Evolutionary conservation across 1,284 basidiomycete species (phyloP), one percentile per base, ranked within the genome.

Genomic region (Spongiforma sp.): DNA sequence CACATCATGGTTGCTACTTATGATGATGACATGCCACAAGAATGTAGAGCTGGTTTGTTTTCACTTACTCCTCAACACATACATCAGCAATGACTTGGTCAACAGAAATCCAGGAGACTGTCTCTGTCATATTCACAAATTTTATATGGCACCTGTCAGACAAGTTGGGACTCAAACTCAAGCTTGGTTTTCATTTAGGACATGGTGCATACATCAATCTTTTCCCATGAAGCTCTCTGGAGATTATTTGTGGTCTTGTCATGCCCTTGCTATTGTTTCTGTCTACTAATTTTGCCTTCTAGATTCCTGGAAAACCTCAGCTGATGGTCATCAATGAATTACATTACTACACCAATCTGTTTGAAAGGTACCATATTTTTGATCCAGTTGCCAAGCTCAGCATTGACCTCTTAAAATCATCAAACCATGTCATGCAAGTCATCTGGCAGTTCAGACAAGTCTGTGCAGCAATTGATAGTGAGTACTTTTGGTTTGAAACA

Each of bases 221-320:
- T 97, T 6, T 94, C 95, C 0, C 86, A 91, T 61, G 95, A 97
- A 77, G 91, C 95, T 58, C 73, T 83, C 9, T 97, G 95, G 95
- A 83, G 95, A 78, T 84, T 86, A 85, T 92, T 59, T 55, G 77
- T 76, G 36, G 48, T 60, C 30, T 43, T 28, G 24, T 48, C 26
- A 3, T 19, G 17, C 19, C 32, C 41, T 59, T 26, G 6, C 19
- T 50, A 5, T 46, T 24, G 34, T 57, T 53, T n/a, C n/a, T n/a
- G n/a, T n/a, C 54, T 26, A 43, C 64, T 63, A 59, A 67, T 48
- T 5, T n/a, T 55, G 8, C 34, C 33, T 37, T 53, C 57, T 14
- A 92, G 91, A 53, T 93, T 93, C 69, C 72, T 93, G 48, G 87
- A 89, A 68, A 89, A 90, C 67, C 78, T 96, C 64, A 91, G 73